Conservation (phyloP, 2,329 filamentous ascomycete species). For the Fusarium fujikuroi region DNA sequence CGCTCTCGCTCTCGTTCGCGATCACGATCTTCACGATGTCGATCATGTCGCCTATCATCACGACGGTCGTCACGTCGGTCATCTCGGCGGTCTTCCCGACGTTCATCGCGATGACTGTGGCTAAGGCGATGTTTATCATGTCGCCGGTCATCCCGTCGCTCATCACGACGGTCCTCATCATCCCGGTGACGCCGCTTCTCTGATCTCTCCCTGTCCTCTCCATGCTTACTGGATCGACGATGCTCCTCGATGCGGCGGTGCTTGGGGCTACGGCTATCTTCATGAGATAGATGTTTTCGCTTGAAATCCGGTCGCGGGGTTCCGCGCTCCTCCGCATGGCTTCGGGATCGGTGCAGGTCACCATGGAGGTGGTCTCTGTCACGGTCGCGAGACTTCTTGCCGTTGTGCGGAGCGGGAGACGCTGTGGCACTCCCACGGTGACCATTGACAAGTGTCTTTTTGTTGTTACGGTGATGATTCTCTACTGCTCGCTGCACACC, state of each 20-base stretch:
- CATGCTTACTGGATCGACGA: constrained; percentile 52
- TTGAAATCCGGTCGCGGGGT: constrained; percentile 66
- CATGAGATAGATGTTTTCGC: constrained; percentile 67
- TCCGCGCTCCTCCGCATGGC: constrained; percentile 62
- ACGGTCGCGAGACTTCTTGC: constrained; percentile 59
- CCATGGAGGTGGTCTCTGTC: constrained; percentile 58
- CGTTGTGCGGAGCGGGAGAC: constrained; percentile 71
- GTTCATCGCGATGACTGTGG: constrained; percentile 35
- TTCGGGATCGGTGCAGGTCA: constrained; percentile 63
- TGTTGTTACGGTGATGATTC: constrained; percentile 95
- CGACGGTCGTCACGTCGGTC: constrained; percentile 38
- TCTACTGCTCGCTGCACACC: constrained; percentile 83
- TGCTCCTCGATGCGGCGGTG: constrained; percentile 55
- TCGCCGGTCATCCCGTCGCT: constrained; percentile 29
- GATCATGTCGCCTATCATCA: constrained; percentile 33
- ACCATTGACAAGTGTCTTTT: constrained; percentile 73
- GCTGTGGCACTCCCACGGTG: constrained; percentile 73
- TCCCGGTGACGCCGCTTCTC: constrained; percentile 42
- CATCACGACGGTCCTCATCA: constrained; percentile 40
- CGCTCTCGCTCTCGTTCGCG: constrained; percentile 43
- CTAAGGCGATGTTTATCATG: constrained; percentile 38
- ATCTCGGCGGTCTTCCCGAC: constrained; percentile 30
- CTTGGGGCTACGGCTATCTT: constrained; percentile 57
- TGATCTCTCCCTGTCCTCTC: constrained; percentile 51
- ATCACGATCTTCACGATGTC: constrained; percentile 38